Percentiles rank a stretch among this genome's conserved stretches.
phyloP scores from a whole-genome alignment of 768 basidiomycete genomes.

The Termitomyces sp. region DNA sequence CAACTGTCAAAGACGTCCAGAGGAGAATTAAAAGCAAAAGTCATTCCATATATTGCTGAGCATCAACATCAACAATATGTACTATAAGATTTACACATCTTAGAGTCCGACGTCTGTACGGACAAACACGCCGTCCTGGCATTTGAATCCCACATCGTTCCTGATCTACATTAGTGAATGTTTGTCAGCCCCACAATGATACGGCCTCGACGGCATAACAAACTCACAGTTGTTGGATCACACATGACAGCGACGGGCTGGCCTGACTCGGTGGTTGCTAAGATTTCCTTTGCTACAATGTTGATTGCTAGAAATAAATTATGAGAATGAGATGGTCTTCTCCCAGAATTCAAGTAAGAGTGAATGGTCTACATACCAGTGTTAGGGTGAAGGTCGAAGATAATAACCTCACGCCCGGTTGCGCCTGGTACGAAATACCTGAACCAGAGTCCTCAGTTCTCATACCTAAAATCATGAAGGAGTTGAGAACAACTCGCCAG shows the following conservation, averaged over 20 bases:
- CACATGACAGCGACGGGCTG: conserved; percentile 48
- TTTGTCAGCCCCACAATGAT: background rate
- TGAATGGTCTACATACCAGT: conserved; percentile 35
- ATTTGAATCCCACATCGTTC: conserved; percentile 45
- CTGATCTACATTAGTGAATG: conserved; percentile 30
- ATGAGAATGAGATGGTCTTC: background rate
- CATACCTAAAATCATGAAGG: background rate
- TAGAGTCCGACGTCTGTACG: conserved; percentile 27
- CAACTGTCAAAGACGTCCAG: no score
- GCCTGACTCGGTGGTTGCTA: conserved; percentile 39
- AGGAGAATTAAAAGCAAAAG: no score
- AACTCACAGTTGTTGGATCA: conserved; percentile 40
- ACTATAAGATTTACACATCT: background rate
- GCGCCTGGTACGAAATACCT: conserved; percentile 46
- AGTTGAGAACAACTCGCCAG: conserved; percentile 29
- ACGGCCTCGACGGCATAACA: background rate
- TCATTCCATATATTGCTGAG: no score
- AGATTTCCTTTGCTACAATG: conserved; percentile 43
- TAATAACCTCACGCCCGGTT: conserved; percentile 53
- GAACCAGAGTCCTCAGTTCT: background rate
- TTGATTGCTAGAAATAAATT: conserved; percentile 32
- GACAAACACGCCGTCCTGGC: conserved; percentile 41
- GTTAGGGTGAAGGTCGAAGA: conserved; percentile 53
- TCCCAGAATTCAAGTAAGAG: background rate
- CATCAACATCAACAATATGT: background rate